A percentile compares a stretch with the other conserved stretches of the same genome.
These are phyloP conservation scores for Pichia rugopelliculosa DNA, from an alignment of 805 yeast genomes.

Conservation along the genomic window DNA sequence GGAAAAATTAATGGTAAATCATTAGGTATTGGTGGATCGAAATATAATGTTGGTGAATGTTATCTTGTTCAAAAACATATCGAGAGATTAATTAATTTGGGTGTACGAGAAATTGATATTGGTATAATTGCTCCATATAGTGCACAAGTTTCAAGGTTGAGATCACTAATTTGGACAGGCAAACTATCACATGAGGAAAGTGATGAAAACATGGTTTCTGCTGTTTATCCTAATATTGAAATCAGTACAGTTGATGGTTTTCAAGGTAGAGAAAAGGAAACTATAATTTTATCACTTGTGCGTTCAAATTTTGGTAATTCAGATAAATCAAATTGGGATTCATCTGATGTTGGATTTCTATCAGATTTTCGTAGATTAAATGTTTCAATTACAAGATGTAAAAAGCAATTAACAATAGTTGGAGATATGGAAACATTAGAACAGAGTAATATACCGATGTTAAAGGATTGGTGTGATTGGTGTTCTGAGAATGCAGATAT, in stretches of 20 bases:
- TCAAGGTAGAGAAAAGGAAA: conserved; percentile 93
- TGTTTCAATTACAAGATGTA: conserved; percentile 90
- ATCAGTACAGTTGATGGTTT: conserved; percentile 92
- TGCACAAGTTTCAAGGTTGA: conserved; percentile 70
- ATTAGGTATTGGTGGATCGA: conserved; percentile 36
- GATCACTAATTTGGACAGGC: conserved; percentile 34
- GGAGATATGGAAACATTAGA: conserved; percentile 77
- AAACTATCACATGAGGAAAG: conserved; percentile 12
- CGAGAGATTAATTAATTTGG: conserved; percentile 38
- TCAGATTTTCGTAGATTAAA: conserved; percentile 73
- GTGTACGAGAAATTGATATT: conserved; percentile 49
- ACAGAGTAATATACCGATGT: conserved; percentile 36
- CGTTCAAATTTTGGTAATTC: conserved; percentile 48
- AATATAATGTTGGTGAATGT: conserved; percentile 73
- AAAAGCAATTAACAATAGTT: conserved; percentile 73
- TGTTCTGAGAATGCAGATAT: conserved; percentile 61
- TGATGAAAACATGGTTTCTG: background rate
- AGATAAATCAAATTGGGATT: conserved; percentile 24
- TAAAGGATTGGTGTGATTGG: conserved; percentile 62
- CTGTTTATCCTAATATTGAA: conserved; percentile 44
- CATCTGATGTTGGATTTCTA: conserved; percentile 70
- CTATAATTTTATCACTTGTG: conserved; percentile 71
- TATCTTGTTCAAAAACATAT: conserved; percentile 54
- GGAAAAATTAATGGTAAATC: conserved; percentile 7
- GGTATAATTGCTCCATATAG: conserved; percentile 89